Conservation (phyloP, 2,329 filamentous ascomycete genomes). For the Arthrinium puccinioides region DNA sequence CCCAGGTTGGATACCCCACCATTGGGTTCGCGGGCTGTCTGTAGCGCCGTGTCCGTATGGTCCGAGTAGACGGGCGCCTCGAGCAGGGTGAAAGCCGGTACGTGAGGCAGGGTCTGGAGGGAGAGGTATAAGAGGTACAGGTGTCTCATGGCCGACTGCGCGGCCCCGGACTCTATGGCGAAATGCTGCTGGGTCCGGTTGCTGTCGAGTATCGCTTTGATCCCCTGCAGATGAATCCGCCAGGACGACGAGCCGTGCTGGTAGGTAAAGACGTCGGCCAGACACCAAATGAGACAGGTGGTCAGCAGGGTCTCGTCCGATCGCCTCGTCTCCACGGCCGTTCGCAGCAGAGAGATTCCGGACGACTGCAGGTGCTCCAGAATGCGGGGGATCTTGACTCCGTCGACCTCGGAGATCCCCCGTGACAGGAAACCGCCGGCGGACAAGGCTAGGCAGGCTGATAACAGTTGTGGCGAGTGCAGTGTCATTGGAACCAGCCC, state of each 20-base stretch:
- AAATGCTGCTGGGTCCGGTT: slow-evolving; percentile 7
- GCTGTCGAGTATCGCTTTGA: slow-evolving; percentile 11
- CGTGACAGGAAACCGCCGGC: slow-evolving; percentile 14
- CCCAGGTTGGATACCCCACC: too few species aligned
- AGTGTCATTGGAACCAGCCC: slow-evolving; percentile 11
- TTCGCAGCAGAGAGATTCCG: slow-evolving; percentile 8
- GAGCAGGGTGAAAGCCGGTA: slow-evolving; percentile 1
- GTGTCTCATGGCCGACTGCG: slow-evolving; percentile 12
- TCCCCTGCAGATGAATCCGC: slow-evolving; percentile 13
- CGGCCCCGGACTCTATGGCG: background rate
- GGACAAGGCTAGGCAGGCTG: slow-evolving; percentile 14
- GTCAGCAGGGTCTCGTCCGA: slow-evolving; percentile 11
- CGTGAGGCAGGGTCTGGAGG: slow-evolving; percentile 12
- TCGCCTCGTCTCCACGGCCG: slow-evolving; percentile 6
- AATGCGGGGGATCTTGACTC: slow-evolving; percentile 9
- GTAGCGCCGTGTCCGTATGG: background rate
- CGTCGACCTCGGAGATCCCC: slow-evolving; percentile 9
- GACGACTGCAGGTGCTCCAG: slow-evolving; percentile 12
- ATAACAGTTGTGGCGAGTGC: slow-evolving; percentile 14
- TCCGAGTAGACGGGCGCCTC: background rate
- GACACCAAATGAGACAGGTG: slow-evolving; percentile 15
- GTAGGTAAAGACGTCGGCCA: slow-evolving; percentile 14
- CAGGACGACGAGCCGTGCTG: slow-evolving; percentile 12
- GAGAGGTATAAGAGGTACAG: slow-evolving; percentile 14
- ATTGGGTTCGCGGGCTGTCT: background rate